Base-by-base conservation (phyloP, 1,284 basidiomycete species). In the Golubevia sp. region DNA sequence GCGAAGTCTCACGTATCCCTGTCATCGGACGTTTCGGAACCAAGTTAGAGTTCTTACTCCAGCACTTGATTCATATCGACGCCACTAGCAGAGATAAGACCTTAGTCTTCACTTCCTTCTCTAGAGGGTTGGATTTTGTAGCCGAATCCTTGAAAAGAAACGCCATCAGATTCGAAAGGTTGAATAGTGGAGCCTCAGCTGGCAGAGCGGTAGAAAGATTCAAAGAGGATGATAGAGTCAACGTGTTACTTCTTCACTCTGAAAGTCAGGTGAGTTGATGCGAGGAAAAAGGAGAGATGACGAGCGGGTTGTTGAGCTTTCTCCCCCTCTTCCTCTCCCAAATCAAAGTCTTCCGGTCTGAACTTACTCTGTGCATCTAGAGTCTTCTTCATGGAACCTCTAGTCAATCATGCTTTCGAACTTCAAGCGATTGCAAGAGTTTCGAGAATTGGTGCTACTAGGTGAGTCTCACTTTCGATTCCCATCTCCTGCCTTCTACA, bases 401-500 rank as follows among this genome's bases (percentile, higher is more conserved):
- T 82, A 52, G 68, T 80, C 48, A 79, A 82, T 49, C 68, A 74
- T 48, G 73, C 68, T 8, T 27, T 70, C 5, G 79, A 82, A 60
- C 61, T 79, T 49, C 79, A 82, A 60, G 76, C 77, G 13, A 72
- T 82, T 6, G 77, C 77, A 2, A 67, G 79, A 25, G 69, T 82
- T 2, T 73, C 76, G 57, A 72, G 79, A 13, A 82, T 82, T 51
- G 79, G 79, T 0, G 76, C 79, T 62, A 79, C 73, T 5, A 66
- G 67, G n/a, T n/a, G n/a, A n/a, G n/a, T n/a, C n/a, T n/a, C n/a
- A n/a, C n/a, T n/a, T n/a, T n/a, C n/a, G n/a, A n/a, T n/a, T n/a
- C n/a, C n/a, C n/a, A n/a, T n/a, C n/a, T n/a, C n/a, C n/a, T n/a
- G n/a, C n/a, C n/a, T n/a, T n/a, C n/a, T n/a, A n/a, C n/a, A n/a